These are phyloP conservation scores for rapeseed (Brassica napus) DNA, from an alignment of 345 rosid species.

Conservation along the genomic window DNA sequence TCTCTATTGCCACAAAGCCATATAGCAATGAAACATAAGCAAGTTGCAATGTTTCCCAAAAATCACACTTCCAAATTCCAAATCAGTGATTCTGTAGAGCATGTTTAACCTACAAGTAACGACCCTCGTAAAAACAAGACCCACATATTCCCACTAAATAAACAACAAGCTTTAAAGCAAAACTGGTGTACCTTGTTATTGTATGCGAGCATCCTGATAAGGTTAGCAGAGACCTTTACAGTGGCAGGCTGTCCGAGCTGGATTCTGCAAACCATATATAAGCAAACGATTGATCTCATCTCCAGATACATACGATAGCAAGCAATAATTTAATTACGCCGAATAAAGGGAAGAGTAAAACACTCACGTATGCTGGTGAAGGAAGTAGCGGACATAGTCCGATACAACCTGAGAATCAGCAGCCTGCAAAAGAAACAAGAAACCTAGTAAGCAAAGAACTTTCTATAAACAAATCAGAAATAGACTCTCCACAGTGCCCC, in stretches of 20 bases:
- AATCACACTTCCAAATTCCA: neutral
- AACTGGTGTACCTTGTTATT: constrained; percentile 68
- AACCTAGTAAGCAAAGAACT: neutral
- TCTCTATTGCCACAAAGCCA: neutral
- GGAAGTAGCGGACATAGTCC: constrained; percentile 89
- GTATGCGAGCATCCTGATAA: constrained; percentile 74
- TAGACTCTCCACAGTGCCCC: no score
- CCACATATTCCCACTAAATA: neutral
- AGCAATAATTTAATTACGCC: neutral
- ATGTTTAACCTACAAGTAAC: neutral
- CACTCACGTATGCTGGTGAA: constrained; percentile 97
- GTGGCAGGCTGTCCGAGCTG: constrained; percentile 99
- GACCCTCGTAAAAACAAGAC: neutral
- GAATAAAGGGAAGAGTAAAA: constrained; percentile 1
- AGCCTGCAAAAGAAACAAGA: constrained; percentile 54
- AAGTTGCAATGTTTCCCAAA: neutral
- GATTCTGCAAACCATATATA: constrained; percentile 52
- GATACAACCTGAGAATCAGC: constrained; percentile 98
- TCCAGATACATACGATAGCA: neutral
- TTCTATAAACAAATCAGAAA: no score
- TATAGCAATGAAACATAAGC: neutral
- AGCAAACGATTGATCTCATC: neutral
- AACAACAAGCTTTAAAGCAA: neutral
- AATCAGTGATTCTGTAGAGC: neutral
- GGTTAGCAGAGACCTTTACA: constrained; percentile 97